A percentile compares a stretch with the other conserved stretches of the same genome.
Evolutionary conservation across 106 monocot species (phyloP).

Genomic region (Vanilla planifolia): DNA sequence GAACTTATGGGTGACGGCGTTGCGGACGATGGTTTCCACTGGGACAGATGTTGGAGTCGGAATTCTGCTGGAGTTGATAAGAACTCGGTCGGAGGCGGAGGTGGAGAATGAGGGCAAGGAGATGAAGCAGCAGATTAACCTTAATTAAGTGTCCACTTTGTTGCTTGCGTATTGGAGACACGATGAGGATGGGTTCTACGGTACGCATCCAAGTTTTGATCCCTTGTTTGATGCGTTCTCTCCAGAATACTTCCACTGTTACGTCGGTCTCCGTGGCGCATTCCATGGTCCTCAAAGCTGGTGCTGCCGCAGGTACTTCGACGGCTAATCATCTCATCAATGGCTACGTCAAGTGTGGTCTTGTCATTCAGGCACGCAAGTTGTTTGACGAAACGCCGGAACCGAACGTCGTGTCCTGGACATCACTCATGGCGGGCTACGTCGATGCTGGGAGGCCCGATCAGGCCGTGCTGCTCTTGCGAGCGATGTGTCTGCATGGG

Average conservation of each 20-base stretch:
- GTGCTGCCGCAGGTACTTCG: slow-evolving; percentile 7
- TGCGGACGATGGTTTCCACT: too few species aligned
- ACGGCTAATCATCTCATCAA: slow-evolving; percentile 63
- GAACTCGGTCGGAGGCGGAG: too few species aligned
- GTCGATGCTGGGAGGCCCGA: slow-evolving; percentile 20
- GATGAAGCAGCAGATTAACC: too few species aligned
- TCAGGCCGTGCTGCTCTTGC: slow-evolving; percentile 26
- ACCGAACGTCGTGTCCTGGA: slow-evolving; percentile 65
- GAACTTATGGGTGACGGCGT: too few species aligned
- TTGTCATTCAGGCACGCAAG: slow-evolving; percentile 21
- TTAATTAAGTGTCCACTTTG: too few species aligned
- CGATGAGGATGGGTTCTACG: not conserved
- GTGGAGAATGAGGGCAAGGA: too few species aligned
- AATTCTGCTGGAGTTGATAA: too few species aligned
- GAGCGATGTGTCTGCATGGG: slow-evolving; percentile 20
- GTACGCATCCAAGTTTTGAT: not conserved
- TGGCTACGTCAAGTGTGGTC: slow-evolving; percentile 39
- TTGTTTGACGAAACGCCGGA: slow-evolving; percentile 58
- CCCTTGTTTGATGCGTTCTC: not conserved
- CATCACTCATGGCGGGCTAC: slow-evolving; percentile 69
- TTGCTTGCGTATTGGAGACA: too few species aligned
- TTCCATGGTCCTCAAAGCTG: slow-evolving; percentile 45
- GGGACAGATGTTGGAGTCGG: too few species aligned
- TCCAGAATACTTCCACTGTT: not conserved
- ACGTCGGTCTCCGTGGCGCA: slow-evolving; percentile 17